Evolutionary conservation across 2,329 filamentous ascomycete species (phyloP).

Genomic region (Colletotrichum spaethianum): DNA sequence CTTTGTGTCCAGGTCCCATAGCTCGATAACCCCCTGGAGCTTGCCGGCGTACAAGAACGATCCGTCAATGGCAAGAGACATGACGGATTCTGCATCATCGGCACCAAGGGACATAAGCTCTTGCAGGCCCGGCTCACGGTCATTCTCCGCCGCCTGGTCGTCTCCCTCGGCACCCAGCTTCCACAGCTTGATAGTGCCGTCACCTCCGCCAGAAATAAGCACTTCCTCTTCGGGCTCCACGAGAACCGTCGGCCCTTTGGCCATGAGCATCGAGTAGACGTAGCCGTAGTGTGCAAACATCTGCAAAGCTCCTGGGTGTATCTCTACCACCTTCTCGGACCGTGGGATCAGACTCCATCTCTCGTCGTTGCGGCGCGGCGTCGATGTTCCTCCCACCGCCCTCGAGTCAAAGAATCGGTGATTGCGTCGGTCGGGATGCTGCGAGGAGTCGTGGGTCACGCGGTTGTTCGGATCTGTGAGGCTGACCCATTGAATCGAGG

Average conservation of each 20-base stretch:
- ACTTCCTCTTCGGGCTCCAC: slow-evolving; percentile 83
- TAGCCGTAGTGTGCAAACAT: slow-evolving; percentile 97
- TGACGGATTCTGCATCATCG: slow-evolving; percentile 74
- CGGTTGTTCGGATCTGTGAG: slow-evolving; percentile 74
- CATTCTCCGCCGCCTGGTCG: slow-evolving; percentile 59
- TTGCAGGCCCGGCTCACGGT: slow-evolving; percentile 72
- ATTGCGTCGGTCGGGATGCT: slow-evolving; percentile 82
- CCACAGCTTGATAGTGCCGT: slow-evolving; percentile 97
- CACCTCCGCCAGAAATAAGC: slow-evolving; percentile 90
- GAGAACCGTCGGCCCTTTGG: slow-evolving; percentile 76
- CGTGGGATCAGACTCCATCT: slow-evolving; percentile 68
- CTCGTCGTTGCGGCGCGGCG: slow-evolving; percentile 78
- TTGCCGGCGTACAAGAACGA: slow-evolving; percentile 95
- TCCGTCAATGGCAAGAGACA: slow-evolving; percentile 89
- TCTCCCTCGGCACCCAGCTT: slow-evolving; percentile 65
- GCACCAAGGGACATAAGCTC: slow-evolving; percentile 77
- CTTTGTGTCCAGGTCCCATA: slow-evolving; percentile 96
- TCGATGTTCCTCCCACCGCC: slow-evolving; percentile 85
- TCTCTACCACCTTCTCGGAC: slow-evolving; percentile 77
- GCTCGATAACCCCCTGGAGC: slow-evolving; percentile 87
- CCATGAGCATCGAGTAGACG: slow-evolving; percentile 94
- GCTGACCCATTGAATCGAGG: slow-evolving; percentile 93
- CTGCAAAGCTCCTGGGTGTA: slow-evolving; percentile 83
- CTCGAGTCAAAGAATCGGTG: slow-evolving; percentile 95
- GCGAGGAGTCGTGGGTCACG: slow-evolving; percentile 73